phyloP scores from a whole-genome alignment of 495 filamentous ascomycete species.

The Achaetomiella virescens region DNA sequence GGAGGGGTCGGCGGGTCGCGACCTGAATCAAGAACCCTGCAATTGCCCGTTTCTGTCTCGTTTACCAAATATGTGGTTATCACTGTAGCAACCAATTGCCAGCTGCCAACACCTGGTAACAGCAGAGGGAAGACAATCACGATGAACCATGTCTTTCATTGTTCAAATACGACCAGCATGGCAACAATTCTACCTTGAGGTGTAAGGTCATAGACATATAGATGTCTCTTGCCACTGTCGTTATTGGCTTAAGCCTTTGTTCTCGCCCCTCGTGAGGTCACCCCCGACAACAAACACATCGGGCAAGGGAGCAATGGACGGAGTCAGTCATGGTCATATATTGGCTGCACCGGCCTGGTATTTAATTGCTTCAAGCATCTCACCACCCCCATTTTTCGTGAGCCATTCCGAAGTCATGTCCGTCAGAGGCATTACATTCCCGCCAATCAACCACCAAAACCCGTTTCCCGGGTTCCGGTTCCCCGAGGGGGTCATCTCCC shows the following conservation, averaged over 20 bases:
- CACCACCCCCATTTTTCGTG: slow-evolving; percentile 26
- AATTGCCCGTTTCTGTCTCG: slow-evolving; percentile 7
- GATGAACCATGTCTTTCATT: too few relatives aligned
- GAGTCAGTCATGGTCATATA: neutral
- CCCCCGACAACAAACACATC: neutral
- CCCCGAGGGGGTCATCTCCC: slow-evolving; percentile 8
- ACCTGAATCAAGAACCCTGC: neutral
- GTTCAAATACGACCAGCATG: too few relatives aligned
- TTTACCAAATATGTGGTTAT: slow-evolving; percentile 19
- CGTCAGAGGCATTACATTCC: slow-evolving; percentile 20
- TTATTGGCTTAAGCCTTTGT: too few relatives aligned
- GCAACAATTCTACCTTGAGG: too few relatives aligned
- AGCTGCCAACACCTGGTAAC: neutral
- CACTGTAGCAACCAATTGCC: slow-evolving; percentile 23
- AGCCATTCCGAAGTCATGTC: slow-evolving; percentile 19
- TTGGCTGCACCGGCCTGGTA: slow-evolving; percentile 16
- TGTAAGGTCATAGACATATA: too few relatives aligned
- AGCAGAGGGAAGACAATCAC: too few relatives aligned
- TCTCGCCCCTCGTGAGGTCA: too few relatives aligned
- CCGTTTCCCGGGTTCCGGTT: slow-evolving; percentile 11
- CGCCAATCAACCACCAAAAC: slow-evolving; percentile 11
- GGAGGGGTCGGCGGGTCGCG: slow-evolving; percentile 15
- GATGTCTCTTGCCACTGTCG: too few relatives aligned
- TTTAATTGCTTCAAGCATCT: slow-evolving; percentile 20
- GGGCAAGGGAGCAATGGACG: neutral